phyloP scores from a whole-genome alignment of 1,284 basidiomycete species.

The Cryptococcus jaspeensis region DNA sequence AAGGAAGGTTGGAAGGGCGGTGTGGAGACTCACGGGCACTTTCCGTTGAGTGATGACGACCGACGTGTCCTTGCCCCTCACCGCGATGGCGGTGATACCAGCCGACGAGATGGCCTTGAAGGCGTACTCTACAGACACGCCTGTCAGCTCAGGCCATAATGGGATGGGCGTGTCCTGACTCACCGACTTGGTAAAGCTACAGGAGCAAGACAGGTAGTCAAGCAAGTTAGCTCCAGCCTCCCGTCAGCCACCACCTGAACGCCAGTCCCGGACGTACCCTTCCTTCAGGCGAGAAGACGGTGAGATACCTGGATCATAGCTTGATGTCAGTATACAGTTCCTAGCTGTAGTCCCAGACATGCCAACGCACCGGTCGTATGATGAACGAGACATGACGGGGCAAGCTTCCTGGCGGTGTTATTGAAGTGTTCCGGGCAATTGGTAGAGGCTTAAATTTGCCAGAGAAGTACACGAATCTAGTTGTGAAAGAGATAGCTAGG shows the following conservation, averaged over 20 bases:
- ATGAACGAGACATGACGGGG: constrained; percentile 46
- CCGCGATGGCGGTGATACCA: constrained; percentile 88
- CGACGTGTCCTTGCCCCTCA: constrained; percentile 89
- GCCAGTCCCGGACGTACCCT: constrained; percentile 33
- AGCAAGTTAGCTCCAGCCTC: constrained; percentile 1
- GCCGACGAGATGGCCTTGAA: constrained; percentile 99
- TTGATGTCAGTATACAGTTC: constrained; percentile 9
- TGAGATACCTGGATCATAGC: constrained; percentile 48
- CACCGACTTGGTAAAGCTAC: constrained; percentile 86
- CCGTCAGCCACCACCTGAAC: neutral
- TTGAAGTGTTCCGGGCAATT: neutral
- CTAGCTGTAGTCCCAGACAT: neutral
- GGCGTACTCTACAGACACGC: constrained; percentile 74
- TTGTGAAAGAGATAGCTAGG: too few relatives aligned
- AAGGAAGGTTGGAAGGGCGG: neutral
- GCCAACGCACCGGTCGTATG: constrained; percentile 47
- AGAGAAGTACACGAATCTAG: too few relatives aligned
- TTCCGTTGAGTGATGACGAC: constrained; percentile 99
- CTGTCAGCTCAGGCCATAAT: constrained; percentile 8
- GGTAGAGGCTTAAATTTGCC: too few relatives aligned
- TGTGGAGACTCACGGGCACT: constrained; percentile 68
- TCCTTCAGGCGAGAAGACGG: constrained; percentile 56
- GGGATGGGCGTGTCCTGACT: constrained; percentile 46
- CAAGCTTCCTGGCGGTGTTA: neutral
- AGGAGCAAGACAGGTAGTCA: neutral